Evolutionary conservation across 495 filamentous ascomycete species (phyloP).

Genomic region (Hypoxylon fuscum): DNA sequence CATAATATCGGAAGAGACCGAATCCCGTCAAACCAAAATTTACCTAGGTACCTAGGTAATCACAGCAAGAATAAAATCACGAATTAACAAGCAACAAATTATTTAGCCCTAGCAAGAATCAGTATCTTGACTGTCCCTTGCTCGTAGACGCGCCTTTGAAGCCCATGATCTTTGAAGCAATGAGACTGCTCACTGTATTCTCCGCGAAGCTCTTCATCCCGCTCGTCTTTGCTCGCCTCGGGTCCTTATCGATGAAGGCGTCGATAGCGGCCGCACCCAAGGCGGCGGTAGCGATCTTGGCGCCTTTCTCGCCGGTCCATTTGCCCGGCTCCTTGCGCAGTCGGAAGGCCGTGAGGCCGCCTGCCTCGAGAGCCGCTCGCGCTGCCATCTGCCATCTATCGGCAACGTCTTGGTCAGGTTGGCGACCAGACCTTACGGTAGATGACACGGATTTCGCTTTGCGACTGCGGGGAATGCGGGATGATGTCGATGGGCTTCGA

Average conservation of each 20-base stretch:
- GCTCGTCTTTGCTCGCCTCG: constrained; percentile 27
- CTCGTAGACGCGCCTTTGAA: constrained; percentile 13
- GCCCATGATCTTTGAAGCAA: constrained; percentile 42
- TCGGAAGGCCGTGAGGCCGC: constrained; percentile 48
- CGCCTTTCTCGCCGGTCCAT: constrained; percentile 53
- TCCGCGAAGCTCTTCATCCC: constrained; percentile 44
- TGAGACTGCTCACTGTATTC: constrained; percentile 40
- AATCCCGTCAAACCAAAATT: too few species aligned
- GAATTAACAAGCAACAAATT: too few species aligned
- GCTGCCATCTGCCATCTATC: constrained; percentile 47
- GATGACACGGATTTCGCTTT: constrained; percentile 23
- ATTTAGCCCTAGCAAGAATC: background rate
- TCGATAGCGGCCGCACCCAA: constrained; percentile 53
- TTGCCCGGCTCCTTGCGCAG: constrained; percentile 50
- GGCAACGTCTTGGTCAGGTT: constrained; percentile 9
- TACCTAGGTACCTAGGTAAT: too few species aligned
- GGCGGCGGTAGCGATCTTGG: constrained; percentile 52
- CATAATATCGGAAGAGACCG: background rate
- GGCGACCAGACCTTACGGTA: constrained; percentile 17
- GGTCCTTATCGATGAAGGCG: constrained; percentile 46
- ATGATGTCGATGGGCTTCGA: constrained; percentile 27
- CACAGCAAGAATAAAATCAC: background rate
- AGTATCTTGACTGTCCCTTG: constrained; percentile 13
- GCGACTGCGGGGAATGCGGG: constrained; percentile 15
- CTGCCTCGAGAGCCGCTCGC: constrained; percentile 52